Percentiles rank a stretch among this genome's conserved stretches.
Evolutionary conservation across 768 basidiomycete genomes (phyloP).

Genomic region (Boletus edulis): DNA sequence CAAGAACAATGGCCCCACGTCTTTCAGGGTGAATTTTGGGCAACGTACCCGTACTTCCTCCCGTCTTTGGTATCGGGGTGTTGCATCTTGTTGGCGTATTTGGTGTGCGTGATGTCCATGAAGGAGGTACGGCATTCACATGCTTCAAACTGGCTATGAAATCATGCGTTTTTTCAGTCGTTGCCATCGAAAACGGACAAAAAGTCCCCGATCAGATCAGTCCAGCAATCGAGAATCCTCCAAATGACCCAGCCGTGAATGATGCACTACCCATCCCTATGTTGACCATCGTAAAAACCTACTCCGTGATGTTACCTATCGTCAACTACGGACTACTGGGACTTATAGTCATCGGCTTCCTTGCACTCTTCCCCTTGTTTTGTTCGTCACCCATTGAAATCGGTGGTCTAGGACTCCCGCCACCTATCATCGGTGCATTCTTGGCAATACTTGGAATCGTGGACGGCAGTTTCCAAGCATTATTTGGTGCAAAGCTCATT

Average conservation of each 20-base stretch:
- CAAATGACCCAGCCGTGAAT: neutral
- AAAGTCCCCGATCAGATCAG: neutral
- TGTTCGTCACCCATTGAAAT: constrained; percentile 40
- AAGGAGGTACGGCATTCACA: constrained; percentile 28
- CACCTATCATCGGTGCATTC: constrained; percentile 39
- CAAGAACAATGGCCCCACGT: constrained; percentile 50
- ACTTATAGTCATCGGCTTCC: constrained; percentile 40
- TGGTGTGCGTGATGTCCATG: constrained; percentile 23
- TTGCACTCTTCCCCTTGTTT: constrained; percentile 45
- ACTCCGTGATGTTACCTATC: constrained; percentile 39
- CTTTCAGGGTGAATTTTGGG: constrained; percentile 43
- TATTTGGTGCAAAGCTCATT: neutral
- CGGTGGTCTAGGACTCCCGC: constrained; percentile 43
- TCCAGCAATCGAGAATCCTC: neutral
- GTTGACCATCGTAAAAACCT: constrained; percentile 26
- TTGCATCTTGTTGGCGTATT: constrained; percentile 9
- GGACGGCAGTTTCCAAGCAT: neutral
- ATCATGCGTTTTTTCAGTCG: constrained; percentile 18
- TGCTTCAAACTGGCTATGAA: neutral
- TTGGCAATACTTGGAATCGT: constrained; percentile 24
- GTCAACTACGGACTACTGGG: constrained; percentile 41
- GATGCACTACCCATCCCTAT: constrained; percentile 28
- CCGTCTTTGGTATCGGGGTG: constrained; percentile 28
- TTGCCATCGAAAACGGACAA: constrained; percentile 16
- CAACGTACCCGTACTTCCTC: constrained; percentile 36